These are phyloP conservation scores for Ganoderma meredithae DNA, from an alignment of 1,284 basidiomycete species.

Conservation along the genomic window DNA sequence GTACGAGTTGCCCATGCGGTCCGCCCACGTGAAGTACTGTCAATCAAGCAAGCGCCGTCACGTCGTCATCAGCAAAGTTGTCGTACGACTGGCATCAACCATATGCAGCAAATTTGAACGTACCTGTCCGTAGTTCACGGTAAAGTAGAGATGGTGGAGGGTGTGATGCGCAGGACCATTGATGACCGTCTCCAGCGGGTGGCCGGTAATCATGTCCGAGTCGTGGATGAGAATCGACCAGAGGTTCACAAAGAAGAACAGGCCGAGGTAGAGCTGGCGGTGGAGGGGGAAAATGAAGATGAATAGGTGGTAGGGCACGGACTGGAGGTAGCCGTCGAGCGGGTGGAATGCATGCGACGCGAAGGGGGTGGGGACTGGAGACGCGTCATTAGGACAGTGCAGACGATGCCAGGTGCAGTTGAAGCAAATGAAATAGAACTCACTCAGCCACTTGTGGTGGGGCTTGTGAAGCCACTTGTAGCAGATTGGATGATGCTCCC, in stretches of 20 bases:
- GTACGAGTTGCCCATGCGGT: conserved; percentile 86
- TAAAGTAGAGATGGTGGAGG: conserved; percentile 95
- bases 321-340: conserved; percentile 93
- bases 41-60: conserved; percentile 29
- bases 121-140: conserved; percentile 92
- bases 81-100: neutral
- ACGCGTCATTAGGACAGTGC: conserved; percentile 18
- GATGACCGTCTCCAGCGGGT: conserved; percentile 89
- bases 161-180: conserved; percentile 99
- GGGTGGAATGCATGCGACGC: conserved; percentile 98
- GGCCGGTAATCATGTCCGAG: conserved; percentile 99
- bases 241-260: conserved; percentile 91
- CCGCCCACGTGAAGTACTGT: conserved; percentile 96
- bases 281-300: conserved; percentile 93
- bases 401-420: conserved; percentile 12
- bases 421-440: conserved; percentile 42
- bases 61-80: conserved; percentile 5
- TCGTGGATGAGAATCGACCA: conserved; percentile 98
- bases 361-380: conserved; percentile 92
- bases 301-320: conserved; percentile 95
- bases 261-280: conserved; percentile 78
- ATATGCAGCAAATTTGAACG: conserved; percentile 35
- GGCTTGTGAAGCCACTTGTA: conserved; percentile 97
- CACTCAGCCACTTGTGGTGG: conserved; percentile 98
- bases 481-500: conserved; percentile 85